Percentiles rank a stretch among this genome's conserved stretches.
phyloP scores from a whole-genome alignment of 1,139 yeast genomes.

The Debaryomycetaceae sp. region DNA sequence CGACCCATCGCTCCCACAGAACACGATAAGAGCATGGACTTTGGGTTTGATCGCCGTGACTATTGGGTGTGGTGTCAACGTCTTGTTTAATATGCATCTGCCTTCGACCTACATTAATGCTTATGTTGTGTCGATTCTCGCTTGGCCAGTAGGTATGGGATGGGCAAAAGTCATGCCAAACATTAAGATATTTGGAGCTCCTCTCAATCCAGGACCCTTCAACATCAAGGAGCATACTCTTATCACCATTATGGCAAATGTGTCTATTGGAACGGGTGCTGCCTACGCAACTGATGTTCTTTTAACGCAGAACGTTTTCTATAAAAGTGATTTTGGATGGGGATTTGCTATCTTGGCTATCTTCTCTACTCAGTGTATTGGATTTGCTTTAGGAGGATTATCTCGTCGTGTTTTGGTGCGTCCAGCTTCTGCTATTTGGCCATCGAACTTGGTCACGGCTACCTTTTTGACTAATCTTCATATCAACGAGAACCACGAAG shows the following conservation, averaged over 20 bases:
- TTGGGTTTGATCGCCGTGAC: conserved; percentile 53
- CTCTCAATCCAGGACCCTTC: conserved; percentile 62
- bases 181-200: conserved; percentile 20
- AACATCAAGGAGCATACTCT: conserved; percentile 65
- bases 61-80: conserved; percentile 40
- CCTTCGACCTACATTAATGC: conserved; percentile 21
- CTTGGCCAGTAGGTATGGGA: conserved; percentile 20
- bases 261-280: conserved; percentile 51
- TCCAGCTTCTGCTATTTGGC: conserved; percentile 69
- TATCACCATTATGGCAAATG: conserved; percentile 38
- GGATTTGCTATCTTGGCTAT: conserved; percentile 46
- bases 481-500: conserved; percentile 55
- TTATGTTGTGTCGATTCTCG: conserved; percentile 21
- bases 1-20: conserved; percentile 48
- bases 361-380: conserved; percentile 58
- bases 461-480: conserved; percentile 50
- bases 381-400: conserved; percentile 64
- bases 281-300: conserved; percentile 62
- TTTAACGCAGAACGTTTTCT: conserved; percentile 52
- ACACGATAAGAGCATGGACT: conserved; percentile 54
- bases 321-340: conserved; percentile 37
- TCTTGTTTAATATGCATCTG: conserved; percentile 21
- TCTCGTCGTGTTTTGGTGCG: conserved; percentile 55
- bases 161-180: conserved; percentile 16
- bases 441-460: conserved; percentile 47